phyloP scores from a whole-genome alignment of 2,329 filamentous ascomycete genomes.

The Colletotrichum limetticola region DNA sequence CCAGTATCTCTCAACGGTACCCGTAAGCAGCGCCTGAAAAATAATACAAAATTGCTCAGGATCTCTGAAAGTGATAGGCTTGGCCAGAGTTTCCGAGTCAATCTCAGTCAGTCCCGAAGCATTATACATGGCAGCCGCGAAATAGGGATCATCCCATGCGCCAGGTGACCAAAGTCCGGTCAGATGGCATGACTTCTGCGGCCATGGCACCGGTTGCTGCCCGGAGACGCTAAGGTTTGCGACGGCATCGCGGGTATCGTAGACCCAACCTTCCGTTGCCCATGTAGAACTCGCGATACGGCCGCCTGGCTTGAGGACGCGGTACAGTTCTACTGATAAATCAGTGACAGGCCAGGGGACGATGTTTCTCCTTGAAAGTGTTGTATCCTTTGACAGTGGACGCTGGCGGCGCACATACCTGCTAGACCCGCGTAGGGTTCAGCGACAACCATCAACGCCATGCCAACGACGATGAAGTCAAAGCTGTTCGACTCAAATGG shows the following conservation, averaged over 20 bases:
- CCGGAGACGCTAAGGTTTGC: constrained; percentile 1
- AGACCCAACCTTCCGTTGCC: constrained; percentile 12
- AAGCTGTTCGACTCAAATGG: constrained; percentile 11
- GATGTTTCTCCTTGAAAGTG: no score
- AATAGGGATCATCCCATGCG: constrained; percentile 13
- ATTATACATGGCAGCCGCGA: constrained; percentile 7
- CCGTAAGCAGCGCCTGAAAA: background rate
- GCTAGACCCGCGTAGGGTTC: constrained; percentile 8
- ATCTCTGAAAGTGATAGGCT: background rate
- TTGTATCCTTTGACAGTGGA: no score
- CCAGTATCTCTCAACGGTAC: constrained; percentile 1
- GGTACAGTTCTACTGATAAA: background rate
- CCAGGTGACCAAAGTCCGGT: constrained; percentile 4
- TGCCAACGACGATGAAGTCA: constrained; percentile 2
- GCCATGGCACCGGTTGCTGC: constrained; percentile 9
- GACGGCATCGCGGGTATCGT: constrained; percentile 2
- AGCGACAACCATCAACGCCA: constrained; percentile 11
- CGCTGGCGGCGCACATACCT: background rate
- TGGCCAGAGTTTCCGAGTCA: background rate
- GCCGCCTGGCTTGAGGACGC: constrained; percentile 16
- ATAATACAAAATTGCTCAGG: constrained; percentile 1
- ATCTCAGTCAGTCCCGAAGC: background rate
- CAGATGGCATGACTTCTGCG: constrained; percentile 7
- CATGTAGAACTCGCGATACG: constrained; percentile 1
- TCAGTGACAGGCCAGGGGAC: no score